phyloP scores from a whole-genome alignment of 1,284 basidiomycete genomes.

The Heliocybe sulcata region DNA sequence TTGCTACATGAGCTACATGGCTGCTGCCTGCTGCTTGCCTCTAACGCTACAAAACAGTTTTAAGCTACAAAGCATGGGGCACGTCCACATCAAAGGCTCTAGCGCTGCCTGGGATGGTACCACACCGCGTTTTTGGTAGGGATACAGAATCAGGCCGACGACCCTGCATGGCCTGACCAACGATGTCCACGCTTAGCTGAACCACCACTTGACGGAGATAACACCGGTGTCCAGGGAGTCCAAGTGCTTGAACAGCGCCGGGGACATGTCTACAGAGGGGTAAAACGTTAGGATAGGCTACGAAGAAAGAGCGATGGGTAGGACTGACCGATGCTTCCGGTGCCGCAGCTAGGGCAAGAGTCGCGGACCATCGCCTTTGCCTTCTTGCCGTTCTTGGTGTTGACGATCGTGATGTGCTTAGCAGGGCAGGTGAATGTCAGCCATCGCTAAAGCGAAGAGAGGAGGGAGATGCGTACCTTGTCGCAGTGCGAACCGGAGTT shows the following conservation, averaged over 20 bases:
- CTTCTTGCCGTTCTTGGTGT: constrained; percentile 1
- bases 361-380: not conserved
- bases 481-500: not conserved
- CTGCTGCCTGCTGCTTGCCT: not conserved
- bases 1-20: not conserved
- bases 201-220: constrained; percentile 11
- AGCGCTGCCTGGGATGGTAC: not conserved
- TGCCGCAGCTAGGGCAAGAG: not conserved
- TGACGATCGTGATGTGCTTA: not conserved
- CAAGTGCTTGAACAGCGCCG: constrained; percentile 10
- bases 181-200: not conserved
- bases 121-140: not conserved
- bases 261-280: constrained; percentile 14
- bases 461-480: not conserved
- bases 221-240: constrained; percentile 10
- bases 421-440: not conserved
- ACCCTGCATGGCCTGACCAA: not conserved
- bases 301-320: not conserved
- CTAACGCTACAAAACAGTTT: not conserved
- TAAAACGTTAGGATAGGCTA: not conserved
- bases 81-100: not conserved
- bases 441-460: not conserved
- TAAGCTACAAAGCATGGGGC: not conserved
- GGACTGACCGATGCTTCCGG: not conserved
- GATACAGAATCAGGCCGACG: not conserved